These are phyloP conservation scores for Pseudogymnoascus sp. DNA, from an alignment of 2,329 filamentous ascomycete genomes.

Conservation along the genomic window DNA sequence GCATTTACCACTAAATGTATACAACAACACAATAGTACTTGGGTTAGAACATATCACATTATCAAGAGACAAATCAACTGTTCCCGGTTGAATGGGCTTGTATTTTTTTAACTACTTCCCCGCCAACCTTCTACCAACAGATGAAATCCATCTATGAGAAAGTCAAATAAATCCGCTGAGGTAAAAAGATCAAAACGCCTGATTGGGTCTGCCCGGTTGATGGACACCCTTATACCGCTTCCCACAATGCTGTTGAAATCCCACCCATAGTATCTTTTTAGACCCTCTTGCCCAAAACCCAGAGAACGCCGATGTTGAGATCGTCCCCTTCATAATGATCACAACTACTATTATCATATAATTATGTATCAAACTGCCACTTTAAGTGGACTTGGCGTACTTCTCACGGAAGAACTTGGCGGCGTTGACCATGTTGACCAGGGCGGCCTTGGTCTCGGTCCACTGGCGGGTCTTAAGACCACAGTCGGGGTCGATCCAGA, in stretches of 20 bases:
- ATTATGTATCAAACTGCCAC: constrained; percentile 10
- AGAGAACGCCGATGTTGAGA: constrained; percentile 45
- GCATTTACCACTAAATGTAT: background rate
- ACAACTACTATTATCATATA: constrained; percentile 6
- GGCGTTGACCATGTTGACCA: constrained; percentile 95
- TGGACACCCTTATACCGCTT: constrained; percentile 10
- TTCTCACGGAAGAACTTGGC: constrained; percentile 95
- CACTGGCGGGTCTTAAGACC: constrained; percentile 99
- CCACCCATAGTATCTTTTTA: constrained; percentile 22
- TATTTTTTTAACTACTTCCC: constrained; percentile 11
- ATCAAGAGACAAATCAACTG: background rate
- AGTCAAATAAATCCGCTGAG: constrained; percentile 10
- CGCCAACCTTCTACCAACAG: constrained; percentile 11
- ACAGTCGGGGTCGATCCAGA: constrained; percentile 99
- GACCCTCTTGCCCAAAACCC: constrained; percentile 22
- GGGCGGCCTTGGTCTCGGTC: constrained; percentile 95
- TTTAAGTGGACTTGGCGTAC: constrained; percentile 57
- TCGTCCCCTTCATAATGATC: constrained; percentile 32
- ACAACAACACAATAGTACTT: background rate
- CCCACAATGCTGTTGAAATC: constrained; percentile 15
- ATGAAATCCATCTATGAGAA: constrained; percentile 11
- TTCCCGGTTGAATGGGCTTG: constrained; percentile 13
- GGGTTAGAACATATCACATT: background rate
- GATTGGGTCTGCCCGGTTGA: constrained; percentile 8
- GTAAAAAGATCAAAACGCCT: constrained; percentile 4